Evolutionary conservation across 164 flowering plant species (phyloP), one percentile per base, ranked within the genome.

Genomic region (Hamamelis virginiana): DNA sequence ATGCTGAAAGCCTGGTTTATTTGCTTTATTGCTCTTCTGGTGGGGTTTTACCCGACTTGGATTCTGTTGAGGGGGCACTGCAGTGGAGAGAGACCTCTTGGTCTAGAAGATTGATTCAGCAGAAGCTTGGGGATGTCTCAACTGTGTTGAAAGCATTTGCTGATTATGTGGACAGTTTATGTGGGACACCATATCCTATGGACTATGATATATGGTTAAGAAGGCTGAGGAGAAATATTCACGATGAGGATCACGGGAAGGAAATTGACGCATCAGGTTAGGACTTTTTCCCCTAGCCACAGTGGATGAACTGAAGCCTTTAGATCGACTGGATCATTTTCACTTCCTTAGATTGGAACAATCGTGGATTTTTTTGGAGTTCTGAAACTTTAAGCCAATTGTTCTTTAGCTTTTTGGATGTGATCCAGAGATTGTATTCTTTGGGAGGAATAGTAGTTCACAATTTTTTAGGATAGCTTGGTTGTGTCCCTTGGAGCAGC

Each of bases 111-210:
- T 68, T 80, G 66, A 87, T 94, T 68, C 98, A 94, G 79, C 96
- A 90, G 79, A 80, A 79, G 73, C 85, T 91, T 16, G 98, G 98
- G 19, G 95, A 91, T 26, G 83, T 90, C 9, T 91, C 98, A 0
- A 81, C 98, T 18, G 75, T 94, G 26, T 69, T 94, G 68, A 94
- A 94, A 80, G 98, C 98, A 13, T 91, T 94, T 84, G 94, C 97
- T 47, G 98, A 94, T 80, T 94, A 94, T 68, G 90, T 94, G 22
- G 97, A 91, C 68, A 88, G 95, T 71, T 83, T 94, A 41, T 94
- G 97, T 78, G 97, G 98, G 41, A 94, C 98, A 14, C 96, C 98
- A 1, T 94, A 94, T 74, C 89, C 90, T 0, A 75, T 94, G 67
- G 96, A 91, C 72, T 91, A 91, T 74, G 89, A 87, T 44, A 83